Evolutionary conservation across 768 basidiomycete genomes (phyloP).

Genomic region (Kwoniella bestiolae): DNA sequence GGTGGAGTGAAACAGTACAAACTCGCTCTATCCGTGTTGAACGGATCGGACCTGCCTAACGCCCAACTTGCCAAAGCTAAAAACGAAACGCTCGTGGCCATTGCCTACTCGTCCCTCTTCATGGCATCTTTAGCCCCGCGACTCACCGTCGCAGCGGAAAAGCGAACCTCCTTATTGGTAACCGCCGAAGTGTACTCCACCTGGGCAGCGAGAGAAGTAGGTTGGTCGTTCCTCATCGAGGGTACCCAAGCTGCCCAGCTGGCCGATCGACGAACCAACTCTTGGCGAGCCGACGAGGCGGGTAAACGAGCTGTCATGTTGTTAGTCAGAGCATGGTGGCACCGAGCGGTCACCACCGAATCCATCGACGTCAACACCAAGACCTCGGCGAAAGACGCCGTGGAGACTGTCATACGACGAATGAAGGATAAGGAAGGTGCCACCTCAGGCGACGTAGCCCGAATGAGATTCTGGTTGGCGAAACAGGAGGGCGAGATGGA

Average conservation of each 20-base stretch:
- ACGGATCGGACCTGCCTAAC: conserved; percentile 39
- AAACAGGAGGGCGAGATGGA: conserved; percentile 55
- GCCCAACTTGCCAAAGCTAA: conserved; percentile 46
- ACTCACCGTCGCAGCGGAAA: conserved; percentile 47
- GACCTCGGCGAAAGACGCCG: conserved; percentile 50
- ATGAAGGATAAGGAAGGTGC: conserved; percentile 52
- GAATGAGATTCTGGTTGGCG: conserved; percentile 45
- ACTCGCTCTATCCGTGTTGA: conserved; percentile 48
- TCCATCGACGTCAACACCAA: conserved; percentile 53
- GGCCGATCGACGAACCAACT: conserved; percentile 47
- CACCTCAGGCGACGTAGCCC: conserved; percentile 49
- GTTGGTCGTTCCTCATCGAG: conserved; percentile 57
- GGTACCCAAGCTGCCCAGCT: conserved; percentile 45
- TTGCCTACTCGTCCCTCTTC: conserved; percentile 51
- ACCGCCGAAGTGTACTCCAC: conserved; percentile 56
- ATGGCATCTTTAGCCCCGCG: conserved; percentile 49
- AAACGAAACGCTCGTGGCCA: conserved; percentile 45
- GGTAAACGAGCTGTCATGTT: conserved; percentile 54
- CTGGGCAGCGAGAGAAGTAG: conserved; percentile 57
- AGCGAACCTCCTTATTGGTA: conserved; percentile 47
- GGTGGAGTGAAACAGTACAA: conserved; percentile 55
- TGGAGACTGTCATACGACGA: conserved; percentile 51
- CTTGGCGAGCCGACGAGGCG: conserved; percentile 50
- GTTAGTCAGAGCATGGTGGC: conserved; percentile 54
- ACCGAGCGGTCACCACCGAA: conserved; percentile 53